Base-by-base conservation (phyloP, 352 stramenopile species). In the Pythium biforme region DNA sequence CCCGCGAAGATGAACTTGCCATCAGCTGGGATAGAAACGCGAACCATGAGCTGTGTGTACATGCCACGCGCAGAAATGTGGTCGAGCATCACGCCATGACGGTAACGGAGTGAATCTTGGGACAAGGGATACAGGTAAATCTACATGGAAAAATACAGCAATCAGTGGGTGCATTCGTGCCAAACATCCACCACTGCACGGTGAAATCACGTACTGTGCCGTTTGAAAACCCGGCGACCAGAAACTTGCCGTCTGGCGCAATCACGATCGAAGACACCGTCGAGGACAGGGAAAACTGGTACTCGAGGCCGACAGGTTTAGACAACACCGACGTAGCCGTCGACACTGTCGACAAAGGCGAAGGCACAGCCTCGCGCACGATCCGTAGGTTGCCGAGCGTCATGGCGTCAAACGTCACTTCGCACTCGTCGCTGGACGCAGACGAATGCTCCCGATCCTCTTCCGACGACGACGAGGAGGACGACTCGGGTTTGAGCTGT, bases 1-100 rank as follows among this genome's bases (percentile, higher is more conserved):
- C 86, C 86, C 4, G 86, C 86, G 53, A 95, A 95, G 56, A 94
- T 92, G 57, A 94, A 95, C 51, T 83, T 87, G 48, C 84, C 83
- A 51, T 94, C 81, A 3, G 89, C 76, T 0, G 83, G 83, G 52
- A 94, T 72, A 3, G 83, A 69, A 5, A 94, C 83, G 10, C 81
- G 84, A 40, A 94, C 78, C 71, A 89, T 89, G 8, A 94, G 75
- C 69, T 91, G 80, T 12, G 83, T 94, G 62, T 93, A 92, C 77
- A 94, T 89, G 52, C 80, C 83, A 5, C 83, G 76, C 19, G 86
- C 75, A 20, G 85, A 77, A 58, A 94, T 93, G 50, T 92, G 81
- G 64, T 90, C 83, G n/a, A 94, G 65, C 15, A 94, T 51, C 4
- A 94, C 83, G 2, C 86, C 86, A n/a, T 77, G 70, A 19, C 75